Evolutionary conservation across 495 filamentous ascomycete genomes (phyloP).

Genomic region (Podospora pseudoanserina): DNA sequence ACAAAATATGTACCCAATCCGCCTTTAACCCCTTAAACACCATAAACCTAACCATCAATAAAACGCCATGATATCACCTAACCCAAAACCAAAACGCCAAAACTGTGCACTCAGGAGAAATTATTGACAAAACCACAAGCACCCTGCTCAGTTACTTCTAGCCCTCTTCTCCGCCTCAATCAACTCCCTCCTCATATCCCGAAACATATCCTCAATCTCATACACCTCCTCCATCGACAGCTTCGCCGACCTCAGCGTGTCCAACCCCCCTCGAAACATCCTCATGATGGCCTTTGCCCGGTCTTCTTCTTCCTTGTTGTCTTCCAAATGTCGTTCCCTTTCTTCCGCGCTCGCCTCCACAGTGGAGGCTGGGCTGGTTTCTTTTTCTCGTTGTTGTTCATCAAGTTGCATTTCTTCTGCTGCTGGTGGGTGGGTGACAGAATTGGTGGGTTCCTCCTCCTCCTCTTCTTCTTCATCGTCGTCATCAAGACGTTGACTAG

Average conservation of each 20-base stretch:
- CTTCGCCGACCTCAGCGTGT: conserved; percentile 47
- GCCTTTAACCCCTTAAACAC: neutral
- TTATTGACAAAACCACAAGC: neutral
- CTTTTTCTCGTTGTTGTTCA: neutral
- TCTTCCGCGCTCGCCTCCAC: neutral
- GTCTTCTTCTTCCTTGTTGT: neutral
- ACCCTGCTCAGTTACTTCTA: conserved; percentile 11
- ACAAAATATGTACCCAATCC: neutral
- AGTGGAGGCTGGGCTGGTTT: neutral
- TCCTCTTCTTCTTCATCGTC: conserved; percentile 11
- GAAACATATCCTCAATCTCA: conserved; percentile 63
- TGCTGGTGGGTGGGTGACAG: neutral
- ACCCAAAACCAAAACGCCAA: neutral
- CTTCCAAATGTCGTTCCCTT: neutral
- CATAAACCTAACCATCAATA: neutral
- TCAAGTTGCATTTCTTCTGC: conserved; percentile 17
- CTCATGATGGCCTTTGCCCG: conserved; percentile 40
- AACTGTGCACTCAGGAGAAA: neutral
- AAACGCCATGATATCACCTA: neutral
- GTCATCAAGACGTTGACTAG: conserved; percentile 16
- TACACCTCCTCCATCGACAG: conserved; percentile 52
- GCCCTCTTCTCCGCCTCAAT: conserved; percentile 58
- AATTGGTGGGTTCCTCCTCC: neutral
- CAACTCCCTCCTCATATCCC: conserved; percentile 62
- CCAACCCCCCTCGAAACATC: conserved; percentile 50